Evolutionary conservation across 2,329 filamentous ascomycete genomes (phyloP).

Genomic region (Graphilbum ipis-grandicollis): DNA sequence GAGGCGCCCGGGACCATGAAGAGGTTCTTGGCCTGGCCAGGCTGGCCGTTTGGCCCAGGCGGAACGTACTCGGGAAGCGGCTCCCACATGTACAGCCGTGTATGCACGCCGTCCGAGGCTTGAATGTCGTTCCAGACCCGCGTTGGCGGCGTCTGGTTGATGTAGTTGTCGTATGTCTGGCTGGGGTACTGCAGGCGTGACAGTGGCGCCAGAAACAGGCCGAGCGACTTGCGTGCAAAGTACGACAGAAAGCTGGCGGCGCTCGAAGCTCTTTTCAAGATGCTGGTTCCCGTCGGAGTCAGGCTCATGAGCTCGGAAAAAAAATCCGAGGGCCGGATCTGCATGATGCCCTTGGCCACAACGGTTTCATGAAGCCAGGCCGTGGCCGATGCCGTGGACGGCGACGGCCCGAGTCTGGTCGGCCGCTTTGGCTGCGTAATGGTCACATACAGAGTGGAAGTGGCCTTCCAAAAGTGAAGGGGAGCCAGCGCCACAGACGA

Average conservation of each 20-base stretch:
- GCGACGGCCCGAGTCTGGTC: slow-evolving; percentile 1
- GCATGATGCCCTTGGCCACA: slow-evolving; percentile 42
- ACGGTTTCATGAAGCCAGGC: slow-evolving; percentile 22
- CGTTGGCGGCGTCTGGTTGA: slow-evolving; percentile 30
- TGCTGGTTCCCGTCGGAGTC: slow-evolving; percentile 27
- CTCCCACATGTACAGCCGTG: slow-evolving; percentile 39
- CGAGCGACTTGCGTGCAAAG: slow-evolving; percentile 35
- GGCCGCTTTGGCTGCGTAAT: slow-evolving; percentile 22
- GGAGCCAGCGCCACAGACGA: slow-evolving; percentile 39
- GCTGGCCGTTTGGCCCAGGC: slow-evolving; percentile 7
- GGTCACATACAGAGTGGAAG: slow-evolving; percentile 44
- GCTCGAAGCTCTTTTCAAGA: slow-evolving; percentile 25
- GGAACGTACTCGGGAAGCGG: slow-evolving; percentile 24
- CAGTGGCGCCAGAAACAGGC: slow-evolving; percentile 35
- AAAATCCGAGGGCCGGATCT: slow-evolving; percentile 36
- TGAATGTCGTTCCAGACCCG: slow-evolving; percentile 24
- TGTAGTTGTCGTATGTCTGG: slow-evolving; percentile 27
- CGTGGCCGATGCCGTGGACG: slow-evolving; percentile 17
- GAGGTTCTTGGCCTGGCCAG: slow-evolving; percentile 26
- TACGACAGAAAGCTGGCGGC: slow-evolving; percentile 34
- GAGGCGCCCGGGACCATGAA: slow-evolving; percentile 46
- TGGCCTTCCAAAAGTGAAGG: slow-evolving; percentile 40
- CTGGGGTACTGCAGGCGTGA: slow-evolving; percentile 37
- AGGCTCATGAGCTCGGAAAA: slow-evolving; percentile 36
- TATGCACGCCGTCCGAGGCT: slow-evolving; percentile 33